phyloP scores from a whole-genome alignment of 192 early-diverging fungal species.

The Gryganskiella cystojenkinii region DNA sequence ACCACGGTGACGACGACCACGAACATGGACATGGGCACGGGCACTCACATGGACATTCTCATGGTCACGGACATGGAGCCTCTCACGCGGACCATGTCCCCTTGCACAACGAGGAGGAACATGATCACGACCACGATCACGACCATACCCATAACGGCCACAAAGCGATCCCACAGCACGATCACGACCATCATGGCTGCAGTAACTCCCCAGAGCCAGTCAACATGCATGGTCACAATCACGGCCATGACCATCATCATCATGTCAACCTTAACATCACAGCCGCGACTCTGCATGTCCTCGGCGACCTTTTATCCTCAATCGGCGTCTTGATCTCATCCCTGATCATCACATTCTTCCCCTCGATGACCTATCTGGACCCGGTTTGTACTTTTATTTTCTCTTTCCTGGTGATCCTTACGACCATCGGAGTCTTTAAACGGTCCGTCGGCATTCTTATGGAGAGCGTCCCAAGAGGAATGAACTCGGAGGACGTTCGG shows the following conservation, averaged over 20 bases:
- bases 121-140: slow-evolving; percentile 23
- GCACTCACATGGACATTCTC: slow-evolving; percentile 48
- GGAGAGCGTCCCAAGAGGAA: slow-evolving; percentile 70
- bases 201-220: slow-evolving; percentile 28
- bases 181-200: slow-evolving; percentile 22
- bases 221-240: slow-evolving; percentile 33
- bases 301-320: slow-evolving; percentile 84
- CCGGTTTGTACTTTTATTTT: slow-evolving; percentile 88
- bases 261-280: slow-evolving; percentile 74
- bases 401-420: slow-evolving; percentile 77
- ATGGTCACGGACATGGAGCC: slow-evolving; percentile 62
- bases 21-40: slow-evolving; percentile 26
- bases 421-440: slow-evolving; percentile 73
- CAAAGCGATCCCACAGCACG: slow-evolving; percentile 5
- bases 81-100: slow-evolving; percentile 18
- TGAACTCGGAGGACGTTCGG: slow-evolving; percentile 58
- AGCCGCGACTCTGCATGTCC: slow-evolving; percentile 81
- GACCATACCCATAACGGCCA: neutral
- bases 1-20: slow-evolving; percentile 45
- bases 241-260: slow-evolving; percentile 56
- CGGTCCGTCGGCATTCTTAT: slow-evolving; percentile 76
- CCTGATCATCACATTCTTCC: slow-evolving; percentile 70
- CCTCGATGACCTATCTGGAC: slow-evolving; percentile 71
- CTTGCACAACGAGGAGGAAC: slow-evolving; percentile 12
- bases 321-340: slow-evolving; percentile 85